Evolutionary conservation across 192 early-diverging fungal species (phyloP).

Genomic region (Linnemannia elongata): DNA sequence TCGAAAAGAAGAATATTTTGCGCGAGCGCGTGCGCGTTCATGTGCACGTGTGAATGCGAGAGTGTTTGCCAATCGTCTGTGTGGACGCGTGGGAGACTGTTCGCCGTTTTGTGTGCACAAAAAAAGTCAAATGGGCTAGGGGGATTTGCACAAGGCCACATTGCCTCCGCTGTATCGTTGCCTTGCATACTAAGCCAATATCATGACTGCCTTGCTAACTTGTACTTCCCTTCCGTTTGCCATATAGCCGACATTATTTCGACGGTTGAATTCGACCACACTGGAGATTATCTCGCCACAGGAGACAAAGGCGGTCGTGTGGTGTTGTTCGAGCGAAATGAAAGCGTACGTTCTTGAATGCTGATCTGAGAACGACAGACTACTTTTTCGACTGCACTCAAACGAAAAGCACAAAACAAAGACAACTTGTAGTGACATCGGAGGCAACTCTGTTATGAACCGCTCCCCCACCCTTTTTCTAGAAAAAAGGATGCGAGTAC

Average conservation of each 20-base stretch:
- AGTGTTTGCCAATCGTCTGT: neutral
- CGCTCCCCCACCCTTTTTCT: constrained; percentile 9
- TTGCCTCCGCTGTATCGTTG: neutral
- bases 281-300: constrained; percentile 96
- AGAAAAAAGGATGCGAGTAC: constrained; percentile 99
- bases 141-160: neutral
- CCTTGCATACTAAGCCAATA: neutral
- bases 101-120: neutral
- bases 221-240: neutral
- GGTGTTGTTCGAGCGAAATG: constrained; percentile 98
- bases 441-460: constrained; percentile 8
- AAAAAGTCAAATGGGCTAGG: neutral
- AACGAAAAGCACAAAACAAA: neutral
- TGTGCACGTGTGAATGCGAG: neutral
- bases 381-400: neutral
- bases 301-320: constrained; percentile 98
- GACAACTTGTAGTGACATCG: constrained; percentile 4
- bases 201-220: neutral
- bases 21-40: neutral
- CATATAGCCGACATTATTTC: constrained; percentile 96
- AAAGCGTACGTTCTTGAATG: constrained; percentile 79
- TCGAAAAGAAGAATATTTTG: neutral
- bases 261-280: constrained; percentile 97
- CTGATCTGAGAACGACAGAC: constrained; percentile 1
- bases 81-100: neutral